Percentiles rank a stretch among this genome's conserved stretches.
These are phyloP conservation scores for Monosporascus cannonballus DNA, from an alignment of 2,329 filamentous ascomycete species.

Conservation along the genomic window DNA sequence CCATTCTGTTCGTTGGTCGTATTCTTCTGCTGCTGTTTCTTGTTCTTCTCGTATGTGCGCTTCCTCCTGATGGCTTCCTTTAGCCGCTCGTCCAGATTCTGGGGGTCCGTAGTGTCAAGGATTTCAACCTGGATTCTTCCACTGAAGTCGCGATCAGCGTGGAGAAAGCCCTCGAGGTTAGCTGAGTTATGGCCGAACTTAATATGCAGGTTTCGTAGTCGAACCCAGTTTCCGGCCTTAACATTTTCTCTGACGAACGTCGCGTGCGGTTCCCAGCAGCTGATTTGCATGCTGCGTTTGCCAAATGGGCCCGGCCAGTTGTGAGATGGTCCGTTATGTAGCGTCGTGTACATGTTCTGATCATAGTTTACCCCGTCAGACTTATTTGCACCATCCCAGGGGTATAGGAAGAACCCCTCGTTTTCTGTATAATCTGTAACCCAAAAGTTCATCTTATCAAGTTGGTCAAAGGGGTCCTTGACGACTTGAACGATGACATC, in stretches of 20 bases:
- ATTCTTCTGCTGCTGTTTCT: constrained; percentile 19
- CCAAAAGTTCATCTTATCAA: constrained; percentile 56
- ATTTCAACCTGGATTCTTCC: constrained; percentile 53
- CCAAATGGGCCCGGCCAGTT: constrained; percentile 73
- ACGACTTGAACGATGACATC: constrained; percentile 70
- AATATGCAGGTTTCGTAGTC: constrained; percentile 66
- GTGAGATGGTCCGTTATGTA: constrained; percentile 20
- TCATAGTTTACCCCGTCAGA: constrained; percentile 42
- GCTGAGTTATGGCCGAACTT: constrained; percentile 46
- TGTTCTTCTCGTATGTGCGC: constrained; percentile 50
- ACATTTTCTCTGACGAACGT: constrained; percentile 50
- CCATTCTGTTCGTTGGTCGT: constrained; percentile 5
- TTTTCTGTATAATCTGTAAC: constrained; percentile 81
- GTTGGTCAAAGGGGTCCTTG: constrained; percentile 35
- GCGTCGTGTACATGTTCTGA: constrained; percentile 45
- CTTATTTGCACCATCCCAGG: constrained; percentile 23
- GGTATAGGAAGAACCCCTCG: constrained; percentile 49
- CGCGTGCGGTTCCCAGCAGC: constrained; percentile 64
- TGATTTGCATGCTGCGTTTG: constrained; percentile 64
- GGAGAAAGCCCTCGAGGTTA: constrained; percentile 67
- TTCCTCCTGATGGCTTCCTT: constrained; percentile 58
- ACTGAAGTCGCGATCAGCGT: constrained; percentile 45
- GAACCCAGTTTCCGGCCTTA: constrained; percentile 54
- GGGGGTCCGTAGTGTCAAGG: constrained; percentile 35
- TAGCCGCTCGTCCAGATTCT: constrained; percentile 40